phyloP scores from a whole-genome alignment of 768 basidiomycete species.

The Tricholoma saponaceum region DNA sequence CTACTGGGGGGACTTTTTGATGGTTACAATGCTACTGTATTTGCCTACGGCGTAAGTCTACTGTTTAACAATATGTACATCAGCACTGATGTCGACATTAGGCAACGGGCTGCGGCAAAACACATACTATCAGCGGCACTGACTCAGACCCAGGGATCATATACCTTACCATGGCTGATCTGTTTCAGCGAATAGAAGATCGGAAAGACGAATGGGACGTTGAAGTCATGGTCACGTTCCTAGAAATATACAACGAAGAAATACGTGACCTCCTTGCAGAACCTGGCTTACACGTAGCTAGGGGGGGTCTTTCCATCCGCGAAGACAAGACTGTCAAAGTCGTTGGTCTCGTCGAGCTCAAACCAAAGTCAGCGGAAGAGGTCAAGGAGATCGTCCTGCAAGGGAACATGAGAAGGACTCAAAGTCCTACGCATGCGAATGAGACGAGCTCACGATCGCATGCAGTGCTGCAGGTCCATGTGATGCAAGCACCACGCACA shows the following conservation, averaged over 20 bases:
- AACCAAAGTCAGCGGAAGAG: slow-evolving; percentile 81
- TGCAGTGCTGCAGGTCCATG: slow-evolving; percentile 94
- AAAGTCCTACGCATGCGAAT: slow-evolving; percentile 94
- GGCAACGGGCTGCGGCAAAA: slow-evolving; percentile 99
- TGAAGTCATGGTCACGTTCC: slow-evolving; percentile 89
- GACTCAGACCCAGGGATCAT: slow-evolving; percentile 88
- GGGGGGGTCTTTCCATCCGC: slow-evolving; percentile 88
- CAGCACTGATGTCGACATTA: slow-evolving; percentile 25
- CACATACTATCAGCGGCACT: slow-evolving; percentile 96
- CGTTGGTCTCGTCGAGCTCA: slow-evolving; percentile 76
- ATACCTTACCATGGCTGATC: slow-evolving; percentile 94
- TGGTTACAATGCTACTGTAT: slow-evolving; percentile 96
- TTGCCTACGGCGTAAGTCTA: slow-evolving; percentile 86
- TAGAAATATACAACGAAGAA: slow-evolving; percentile 99
- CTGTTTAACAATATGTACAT: slow-evolving; percentile 11
- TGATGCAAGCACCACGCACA: slow-evolving; percentile 83
- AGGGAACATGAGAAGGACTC: slow-evolving; percentile 86
- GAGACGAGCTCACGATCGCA: slow-evolving; percentile 96
- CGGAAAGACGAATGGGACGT: slow-evolving; percentile 80
- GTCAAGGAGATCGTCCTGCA: slow-evolving; percentile 91
- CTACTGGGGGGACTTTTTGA: slow-evolving; percentile 82
- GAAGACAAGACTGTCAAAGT: slow-evolving; percentile 95
- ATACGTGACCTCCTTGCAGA: slow-evolving; percentile 93
- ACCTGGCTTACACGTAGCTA: slow-evolving; percentile 51
- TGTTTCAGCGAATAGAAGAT: slow-evolving; percentile 91